Evolutionary conservation across 1,284 basidiomycete genomes (phyloP), one percentile per base, ranked within the genome.

Genomic region (Ustilago trichophora): DNA sequence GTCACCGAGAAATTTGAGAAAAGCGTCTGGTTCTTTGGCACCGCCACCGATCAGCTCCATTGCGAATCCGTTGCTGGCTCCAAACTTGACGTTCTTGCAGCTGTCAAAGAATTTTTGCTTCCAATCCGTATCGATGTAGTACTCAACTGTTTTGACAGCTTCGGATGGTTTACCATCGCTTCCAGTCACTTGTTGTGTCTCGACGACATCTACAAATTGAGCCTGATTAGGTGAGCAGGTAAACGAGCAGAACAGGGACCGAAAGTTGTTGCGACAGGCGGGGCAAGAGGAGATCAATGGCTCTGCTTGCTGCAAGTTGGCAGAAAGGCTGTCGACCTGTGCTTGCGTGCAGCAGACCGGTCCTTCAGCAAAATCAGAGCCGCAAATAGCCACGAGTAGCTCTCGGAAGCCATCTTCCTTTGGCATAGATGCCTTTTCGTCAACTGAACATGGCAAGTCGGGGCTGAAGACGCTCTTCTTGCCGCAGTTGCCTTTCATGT

Each of bases 11-110:
- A 89, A 98, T 80, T 90, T 89, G 76, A 98, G 84, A 78, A 98
- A 97, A 4, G 85, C 85, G 12, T 84, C 83, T 60, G 91, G 90
- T 73, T 92, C 86, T 83, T 88, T 90, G 13, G 95, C 95, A 13
- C 93, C 93, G 54, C 75, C 93, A 29, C 94, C 95, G 66, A 98
- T 92, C 47, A 98, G 84, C 78, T 95, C 93, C 93, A 98, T 98
- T 4, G 91, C 93, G 77, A 91, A 96, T 9, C 90, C 90, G 76
- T 98, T 97, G 33, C 92, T 91, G 8, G 92, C 90, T 15, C 93
- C 92, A 63, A 95, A 89, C 82, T 98, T 91, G 47, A 98, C 93
- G 72, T 88, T 87, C 85, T 91, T 92, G 86, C 95, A 98, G 76
- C 90, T 92, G 80, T 93, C 86, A 76, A 86, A 98, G 83, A 98